phyloP scores from a whole-genome alignment of 768 basidiomycete species.

The Tulasnella sp. region DNA sequence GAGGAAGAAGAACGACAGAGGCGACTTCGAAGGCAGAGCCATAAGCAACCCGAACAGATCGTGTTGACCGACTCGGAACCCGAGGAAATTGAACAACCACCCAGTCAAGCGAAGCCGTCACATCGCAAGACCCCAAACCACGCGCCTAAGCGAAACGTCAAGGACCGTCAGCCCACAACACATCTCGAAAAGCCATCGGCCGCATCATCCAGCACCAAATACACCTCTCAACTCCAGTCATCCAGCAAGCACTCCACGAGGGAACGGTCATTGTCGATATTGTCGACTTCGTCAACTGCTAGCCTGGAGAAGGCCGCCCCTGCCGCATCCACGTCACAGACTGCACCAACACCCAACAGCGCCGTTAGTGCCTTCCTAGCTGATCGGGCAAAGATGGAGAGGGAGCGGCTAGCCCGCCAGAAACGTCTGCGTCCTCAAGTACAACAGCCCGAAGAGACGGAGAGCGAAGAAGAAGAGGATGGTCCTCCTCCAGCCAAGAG shows the following conservation, averaged over 20 bases:
- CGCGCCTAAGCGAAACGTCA: background rate
- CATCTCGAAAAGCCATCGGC: background rate
- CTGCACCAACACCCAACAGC: background rate
- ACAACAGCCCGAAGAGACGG: slow-evolving; percentile 36
- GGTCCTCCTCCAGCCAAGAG: slow-evolving; percentile 35
- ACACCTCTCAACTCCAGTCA: slow-evolving; percentile 7
- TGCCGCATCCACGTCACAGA: background rate
- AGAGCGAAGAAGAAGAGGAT: slow-evolving; percentile 42
- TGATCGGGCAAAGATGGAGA: slow-evolving; percentile 78
- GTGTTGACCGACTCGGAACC: slow-evolving; percentile 8
- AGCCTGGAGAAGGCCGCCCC: background rate
- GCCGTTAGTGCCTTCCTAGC: slow-evolving; percentile 52
- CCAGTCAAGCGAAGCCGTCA: background rate
- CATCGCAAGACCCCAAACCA: background rate
- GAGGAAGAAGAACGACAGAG: slow-evolving; percentile 32
- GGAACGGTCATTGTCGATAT: background rate
- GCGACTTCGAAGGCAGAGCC: background rate
- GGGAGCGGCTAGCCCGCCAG: slow-evolving; percentile 66
- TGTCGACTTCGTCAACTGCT: background rate
- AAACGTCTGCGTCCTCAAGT: slow-evolving; percentile 52
- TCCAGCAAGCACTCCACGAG: background rate
- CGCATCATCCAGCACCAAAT: background rate
- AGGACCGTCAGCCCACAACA: background rate
- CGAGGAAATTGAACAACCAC: background rate
- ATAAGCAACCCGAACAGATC: background rate